phyloP scores from a whole-genome alignment of 306 rosid genomes.

The Pyrus betulifolia region DNA sequence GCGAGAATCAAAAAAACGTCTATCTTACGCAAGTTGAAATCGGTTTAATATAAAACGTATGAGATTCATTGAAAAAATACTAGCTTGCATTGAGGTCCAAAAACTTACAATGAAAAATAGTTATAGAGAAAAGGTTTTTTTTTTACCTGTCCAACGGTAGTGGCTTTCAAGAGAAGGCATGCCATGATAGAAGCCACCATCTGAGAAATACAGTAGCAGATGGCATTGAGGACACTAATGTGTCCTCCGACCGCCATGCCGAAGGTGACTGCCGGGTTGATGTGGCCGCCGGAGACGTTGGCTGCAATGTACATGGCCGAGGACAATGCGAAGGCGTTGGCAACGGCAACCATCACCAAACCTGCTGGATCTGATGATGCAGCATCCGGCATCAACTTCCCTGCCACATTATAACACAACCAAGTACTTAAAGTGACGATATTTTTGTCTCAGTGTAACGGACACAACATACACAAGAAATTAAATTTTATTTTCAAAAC shows the following conservation, averaged over 20 bases:
- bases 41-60: too few relatives aligned
- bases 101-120: not conserved
- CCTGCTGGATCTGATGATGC: constrained; percentile 40
- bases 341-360: constrained; percentile 43
- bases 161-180: constrained; percentile 58
- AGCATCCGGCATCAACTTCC: constrained; percentile 62
- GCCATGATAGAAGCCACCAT: constrained; percentile 70
- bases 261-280: constrained; percentile 80
- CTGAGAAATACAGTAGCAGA: constrained; percentile 72
- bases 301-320: constrained; percentile 43
- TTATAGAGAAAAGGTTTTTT: not conserved
- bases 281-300: constrained; percentile 77
- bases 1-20: too few relatives aligned
- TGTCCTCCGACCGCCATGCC: constrained; percentile 79
- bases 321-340: constrained; percentile 55
- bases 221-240: constrained; percentile 62
- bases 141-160: constrained; percentile 67
- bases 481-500: not conserved
- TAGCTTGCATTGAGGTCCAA: too few relatives aligned
- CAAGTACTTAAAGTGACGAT: not conserved
- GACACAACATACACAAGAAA: not conserved
- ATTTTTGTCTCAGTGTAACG: not conserved
- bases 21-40: too few relatives aligned
- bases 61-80: too few relatives aligned
- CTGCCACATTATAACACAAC: constrained; percentile 21